Conservation (phyloP, 83 land plant genomes). For the Picea abies region DNA sequence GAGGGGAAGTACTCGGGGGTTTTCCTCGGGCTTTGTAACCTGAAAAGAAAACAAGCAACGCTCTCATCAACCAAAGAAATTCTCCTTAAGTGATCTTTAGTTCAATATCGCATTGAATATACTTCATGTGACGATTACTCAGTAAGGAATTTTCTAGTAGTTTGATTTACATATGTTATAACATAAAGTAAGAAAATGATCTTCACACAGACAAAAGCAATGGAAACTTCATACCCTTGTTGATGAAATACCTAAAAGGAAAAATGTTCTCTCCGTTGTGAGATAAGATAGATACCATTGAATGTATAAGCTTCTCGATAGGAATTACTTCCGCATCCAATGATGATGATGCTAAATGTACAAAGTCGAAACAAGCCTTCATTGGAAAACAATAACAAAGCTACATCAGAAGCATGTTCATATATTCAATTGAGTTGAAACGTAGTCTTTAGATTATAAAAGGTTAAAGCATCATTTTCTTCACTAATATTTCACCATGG, state of each 20-base stretch:
- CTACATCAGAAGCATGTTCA: not conserved
- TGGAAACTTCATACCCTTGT: not conserved
- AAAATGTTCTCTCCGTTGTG: slow-evolving; percentile 34
- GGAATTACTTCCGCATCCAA: slow-evolving; percentile 71
- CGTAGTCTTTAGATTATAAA: not conserved
- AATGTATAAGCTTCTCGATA: slow-evolving; percentile 62
- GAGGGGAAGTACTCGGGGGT: no score
- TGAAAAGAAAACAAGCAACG: no score
- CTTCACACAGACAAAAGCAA: not conserved
- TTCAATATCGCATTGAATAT: not conserved
- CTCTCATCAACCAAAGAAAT: not conserved
- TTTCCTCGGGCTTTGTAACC: no score
- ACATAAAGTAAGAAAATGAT: not conserved
- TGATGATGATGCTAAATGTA: slow-evolving; percentile 46
- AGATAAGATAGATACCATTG: slow-evolving; percentile 58
- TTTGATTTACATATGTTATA: not conserved
- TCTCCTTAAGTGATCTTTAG: not conserved
- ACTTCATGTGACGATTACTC: not conserved
- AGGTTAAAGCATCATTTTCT: not conserved
- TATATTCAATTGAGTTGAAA: not conserved
- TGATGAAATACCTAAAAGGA: slow-evolving; percentile 54
- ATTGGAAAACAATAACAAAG: not conserved
- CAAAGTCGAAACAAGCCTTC: slow-evolving; percentile 94
- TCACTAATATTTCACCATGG: not conserved
- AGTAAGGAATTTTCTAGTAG: no score